phyloP scores from a whole-genome alignment of 2,329 filamentous ascomycete genomes.

The Aspergillus fructus region DNA sequence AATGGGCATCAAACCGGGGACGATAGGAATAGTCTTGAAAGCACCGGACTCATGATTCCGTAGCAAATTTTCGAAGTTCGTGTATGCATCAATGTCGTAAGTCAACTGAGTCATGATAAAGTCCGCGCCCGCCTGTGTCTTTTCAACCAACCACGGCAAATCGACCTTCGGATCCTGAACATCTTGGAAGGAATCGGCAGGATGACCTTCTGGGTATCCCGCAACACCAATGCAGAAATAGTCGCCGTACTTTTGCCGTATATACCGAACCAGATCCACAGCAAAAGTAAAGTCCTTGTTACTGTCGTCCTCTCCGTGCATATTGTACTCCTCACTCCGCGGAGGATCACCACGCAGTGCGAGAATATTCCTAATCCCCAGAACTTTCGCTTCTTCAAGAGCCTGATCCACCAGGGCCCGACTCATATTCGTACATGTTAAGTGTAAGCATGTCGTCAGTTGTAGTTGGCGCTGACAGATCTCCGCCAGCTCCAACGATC shows the following conservation, averaged over 20 bases:
- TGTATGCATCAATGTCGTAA: slow-evolving; percentile 84
- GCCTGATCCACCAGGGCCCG: slow-evolving; percentile 80
- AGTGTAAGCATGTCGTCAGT: slow-evolving; percentile 89
- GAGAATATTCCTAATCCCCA: slow-evolving; percentile 92
- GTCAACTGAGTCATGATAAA: slow-evolving; percentile 99
- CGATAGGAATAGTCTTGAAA: slow-evolving; percentile 84
- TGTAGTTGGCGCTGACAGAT: slow-evolving; percentile 90
- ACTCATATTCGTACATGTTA: slow-evolving; percentile 99
- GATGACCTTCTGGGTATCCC: slow-evolving; percentile 91
- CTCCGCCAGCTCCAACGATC: slow-evolving; percentile 91
- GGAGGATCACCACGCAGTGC: slow-evolving; percentile 91
- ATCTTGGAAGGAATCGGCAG: slow-evolving; percentile 86
- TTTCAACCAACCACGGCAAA: slow-evolving; percentile 84
- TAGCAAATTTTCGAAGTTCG: slow-evolving; percentile 72
- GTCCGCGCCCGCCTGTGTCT: slow-evolving; percentile 86
- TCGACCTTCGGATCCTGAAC: slow-evolving; percentile 66
- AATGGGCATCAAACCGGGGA: slow-evolving; percentile 95
- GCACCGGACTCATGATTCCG: slow-evolving; percentile 77
- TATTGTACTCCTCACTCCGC: slow-evolving; percentile 80
- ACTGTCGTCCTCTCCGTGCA: slow-evolving; percentile 59
- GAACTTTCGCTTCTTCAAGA: slow-evolving; percentile 81
- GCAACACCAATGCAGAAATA: slow-evolving; percentile 97
- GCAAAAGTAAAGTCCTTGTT: slow-evolving; percentile 86
- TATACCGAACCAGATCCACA: slow-evolving; percentile 84
- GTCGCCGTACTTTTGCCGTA: slow-evolving; percentile 79